A percentile compares a stretch with the other conserved stretches of the same genome.
Conservation (phyloP, 2,329 filamentous ascomycete species). For the Parafenestella ontariensis region DNA sequence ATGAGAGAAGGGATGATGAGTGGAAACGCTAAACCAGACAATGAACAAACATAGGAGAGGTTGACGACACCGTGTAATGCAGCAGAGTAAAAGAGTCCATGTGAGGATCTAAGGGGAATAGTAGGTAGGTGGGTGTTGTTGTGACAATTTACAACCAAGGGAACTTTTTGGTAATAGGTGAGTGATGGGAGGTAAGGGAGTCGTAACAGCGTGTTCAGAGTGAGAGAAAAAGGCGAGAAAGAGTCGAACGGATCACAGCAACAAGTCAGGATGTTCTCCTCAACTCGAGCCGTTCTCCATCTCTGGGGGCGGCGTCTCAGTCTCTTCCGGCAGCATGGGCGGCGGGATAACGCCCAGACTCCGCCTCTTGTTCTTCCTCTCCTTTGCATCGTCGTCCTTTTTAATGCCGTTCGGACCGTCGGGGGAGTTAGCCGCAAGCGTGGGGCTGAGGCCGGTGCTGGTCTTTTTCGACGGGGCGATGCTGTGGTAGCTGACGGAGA, state of each 20-base stretch:
- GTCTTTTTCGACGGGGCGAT: constrained; percentile 38
- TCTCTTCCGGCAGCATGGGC: constrained; percentile 35
- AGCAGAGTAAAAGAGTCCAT: constrained; percentile 6
- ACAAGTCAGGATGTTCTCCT: neutral
- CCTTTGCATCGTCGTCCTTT: constrained; percentile 31
- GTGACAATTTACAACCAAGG: constrained; percentile 30
- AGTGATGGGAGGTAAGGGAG: neutral
- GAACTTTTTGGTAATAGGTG: constrained; percentile 10
- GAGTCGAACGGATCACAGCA: neutral
- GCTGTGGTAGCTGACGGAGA: constrained; percentile 41
- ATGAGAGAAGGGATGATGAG: neutral
- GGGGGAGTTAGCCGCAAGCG: constrained; percentile 18
- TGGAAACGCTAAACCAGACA: constrained; percentile 12
- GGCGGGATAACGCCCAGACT: constrained; percentile 39
- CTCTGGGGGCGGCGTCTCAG: constrained; percentile 30
- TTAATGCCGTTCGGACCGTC: constrained; percentile 32
- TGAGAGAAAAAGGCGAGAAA: neutral
- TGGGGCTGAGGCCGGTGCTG: constrained; percentile 22
- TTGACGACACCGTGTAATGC: constrained; percentile 7
- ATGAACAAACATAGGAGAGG: constrained; percentile 3
- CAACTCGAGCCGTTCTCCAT: constrained; percentile 17
- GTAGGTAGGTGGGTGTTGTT: too few relatives aligned
- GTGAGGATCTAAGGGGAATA: constrained; percentile 15
- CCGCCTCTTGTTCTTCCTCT: constrained; percentile 44
- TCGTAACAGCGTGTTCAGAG: neutral